A percentile compares a stretch with the other conserved stretches of the same genome.
Evolutionary conservation across 805 yeast species (phyloP).

Genomic region (Suhomyces tanzawaensis): DNA sequence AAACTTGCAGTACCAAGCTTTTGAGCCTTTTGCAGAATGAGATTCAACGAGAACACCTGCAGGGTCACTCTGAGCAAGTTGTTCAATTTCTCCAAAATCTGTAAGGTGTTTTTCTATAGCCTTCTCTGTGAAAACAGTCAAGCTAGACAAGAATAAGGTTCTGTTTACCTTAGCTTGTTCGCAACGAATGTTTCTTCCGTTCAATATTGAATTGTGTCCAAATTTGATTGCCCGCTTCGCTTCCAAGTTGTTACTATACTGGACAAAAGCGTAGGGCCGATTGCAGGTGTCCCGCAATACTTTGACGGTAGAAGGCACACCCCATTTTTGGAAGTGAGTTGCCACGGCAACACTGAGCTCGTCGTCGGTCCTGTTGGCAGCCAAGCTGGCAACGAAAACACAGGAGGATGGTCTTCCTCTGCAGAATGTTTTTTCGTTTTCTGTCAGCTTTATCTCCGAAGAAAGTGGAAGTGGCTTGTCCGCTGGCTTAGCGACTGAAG

Average conservation of each 20-base stretch:
- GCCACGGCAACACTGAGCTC: conserved; percentile 68
- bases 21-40: conserved; percentile 20
- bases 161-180: conserved; percentile 91
- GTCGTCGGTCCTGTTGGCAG: conserved; percentile 65
- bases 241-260: conserved; percentile 67
- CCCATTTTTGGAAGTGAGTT: conserved; percentile 68
- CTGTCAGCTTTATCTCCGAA: too few species aligned
- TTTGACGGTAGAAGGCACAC: conserved; percentile 68
- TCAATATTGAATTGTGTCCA: conserved; percentile 67
- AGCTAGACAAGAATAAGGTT: conserved; percentile 61
- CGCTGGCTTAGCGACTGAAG: too few species aligned
- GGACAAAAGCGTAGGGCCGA: conserved; percentile 91
- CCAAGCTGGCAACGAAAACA: conserved; percentile 82
- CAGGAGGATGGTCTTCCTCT: conserved; percentile 78
- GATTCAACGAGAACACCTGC: conserved; percentile 22
- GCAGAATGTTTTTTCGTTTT: neutral
- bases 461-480: too few species aligned
- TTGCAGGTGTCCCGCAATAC: conserved; percentile 78
- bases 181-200: conserved; percentile 78
- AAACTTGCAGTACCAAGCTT: conserved; percentile 73
- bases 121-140: conserved; percentile 19
- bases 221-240: conserved; percentile 63
- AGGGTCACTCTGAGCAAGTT: conserved; percentile 45
- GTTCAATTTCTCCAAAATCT: conserved; percentile 75
- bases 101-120: conserved; percentile 40